Percentiles rank a stretch among this genome's conserved stretches.
These are phyloP conservation scores for Fusarium longipes DNA, from an alignment of 2,329 filamentous ascomycete species.

Conservation along the genomic window DNA sequence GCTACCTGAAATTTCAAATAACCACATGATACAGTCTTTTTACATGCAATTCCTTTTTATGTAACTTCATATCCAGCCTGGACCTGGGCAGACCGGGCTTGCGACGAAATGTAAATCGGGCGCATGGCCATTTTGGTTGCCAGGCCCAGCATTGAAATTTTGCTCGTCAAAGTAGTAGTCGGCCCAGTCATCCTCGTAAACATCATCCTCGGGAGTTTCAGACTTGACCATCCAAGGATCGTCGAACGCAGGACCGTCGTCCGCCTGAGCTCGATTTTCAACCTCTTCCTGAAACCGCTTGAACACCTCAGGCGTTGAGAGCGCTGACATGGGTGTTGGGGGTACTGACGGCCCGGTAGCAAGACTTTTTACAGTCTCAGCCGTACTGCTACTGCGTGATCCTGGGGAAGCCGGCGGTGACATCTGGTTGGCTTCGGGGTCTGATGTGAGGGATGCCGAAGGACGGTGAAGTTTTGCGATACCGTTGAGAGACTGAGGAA, in stretches of 20 bases:
- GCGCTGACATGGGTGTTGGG: constrained; percentile 35
- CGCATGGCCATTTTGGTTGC: constrained; percentile 3
- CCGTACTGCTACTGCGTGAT: constrained; percentile 13
- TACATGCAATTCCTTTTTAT: background rate
- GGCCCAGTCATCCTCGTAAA: constrained; percentile 47
- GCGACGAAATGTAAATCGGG: constrained; percentile 29
- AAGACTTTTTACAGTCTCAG: constrained; percentile 20
- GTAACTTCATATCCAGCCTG: constrained; percentile 40
- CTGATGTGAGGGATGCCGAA: constrained; percentile 22
- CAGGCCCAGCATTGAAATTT: constrained; percentile 31
- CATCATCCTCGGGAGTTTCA: constrained; percentile 20
- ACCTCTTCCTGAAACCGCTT: constrained; percentile 35
- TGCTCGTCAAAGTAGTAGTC: constrained; percentile 50
- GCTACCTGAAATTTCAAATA: constrained; percentile 26
- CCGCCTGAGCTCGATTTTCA: constrained; percentile 2
- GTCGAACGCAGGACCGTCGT: constrained; percentile 21
- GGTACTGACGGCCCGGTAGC: constrained; percentile 17
- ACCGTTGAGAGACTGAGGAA: constrained; percentile 22
- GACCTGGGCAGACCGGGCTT: constrained; percentile 39
- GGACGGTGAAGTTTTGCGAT: constrained; percentile 34
- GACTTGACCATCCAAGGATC: constrained; percentile 26
- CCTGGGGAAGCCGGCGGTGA: constrained; percentile 28
- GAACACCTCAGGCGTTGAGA: constrained; percentile 41
- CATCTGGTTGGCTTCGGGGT: constrained; percentile 30
- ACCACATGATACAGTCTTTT: constrained; percentile 15